A percentile compares a stretch with the other conserved stretches of the same genome.
These are phyloP conservation scores for Daphne laureola DNA, from an alignment of 441 rosid species.

Conservation along the genomic window DNA sequence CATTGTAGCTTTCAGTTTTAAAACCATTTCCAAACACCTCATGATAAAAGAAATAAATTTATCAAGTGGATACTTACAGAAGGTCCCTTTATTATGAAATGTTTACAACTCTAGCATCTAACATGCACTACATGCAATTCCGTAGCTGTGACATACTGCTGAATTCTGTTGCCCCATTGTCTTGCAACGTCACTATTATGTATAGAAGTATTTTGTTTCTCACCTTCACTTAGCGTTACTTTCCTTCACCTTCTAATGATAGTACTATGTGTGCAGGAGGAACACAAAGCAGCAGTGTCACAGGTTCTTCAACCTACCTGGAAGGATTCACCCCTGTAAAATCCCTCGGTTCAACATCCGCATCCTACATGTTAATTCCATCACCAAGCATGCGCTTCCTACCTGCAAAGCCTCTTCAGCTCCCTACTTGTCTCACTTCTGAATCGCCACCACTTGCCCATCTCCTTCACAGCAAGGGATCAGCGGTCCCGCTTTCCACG, in stretches of 20 bases:
- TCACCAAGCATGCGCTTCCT: slow-evolving; percentile 97
- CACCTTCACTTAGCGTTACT: background rate
- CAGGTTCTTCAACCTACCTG: slow-evolving; percentile 45
- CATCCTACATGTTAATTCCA: slow-evolving; percentile 86
- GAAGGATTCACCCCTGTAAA: slow-evolving; percentile 96
- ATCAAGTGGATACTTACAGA: too few relatives aligned
- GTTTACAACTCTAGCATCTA: too few relatives aligned
- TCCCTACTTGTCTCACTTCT: slow-evolving; percentile 94
- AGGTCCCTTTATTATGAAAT: too few relatives aligned
- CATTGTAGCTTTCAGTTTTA: too few relatives aligned
- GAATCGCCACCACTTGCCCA: slow-evolving; percentile 99
- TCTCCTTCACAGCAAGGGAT: slow-evolving; percentile 98
- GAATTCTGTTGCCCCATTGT: too few relatives aligned
- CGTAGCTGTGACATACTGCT: too few relatives aligned
- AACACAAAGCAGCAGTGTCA: slow-evolving; percentile 42
- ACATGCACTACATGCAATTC: too few relatives aligned
- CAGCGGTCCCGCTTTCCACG: slow-evolving; percentile 78
- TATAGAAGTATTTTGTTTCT: background rate
- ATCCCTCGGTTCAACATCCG: slow-evolving; percentile 81
- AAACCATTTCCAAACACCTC: too few relatives aligned
- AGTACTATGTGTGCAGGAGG: slow-evolving; percentile 38
- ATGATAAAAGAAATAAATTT: too few relatives aligned
- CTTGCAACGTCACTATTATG: background rate
- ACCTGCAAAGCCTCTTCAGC: slow-evolving; percentile 89
- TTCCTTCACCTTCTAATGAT: background rate